Evolutionary conservation across 2,329 filamentous ascomycete genomes (phyloP), one percentile per base, ranked within the genome.

Genomic region (Tricladium varicosporioides): DNA sequence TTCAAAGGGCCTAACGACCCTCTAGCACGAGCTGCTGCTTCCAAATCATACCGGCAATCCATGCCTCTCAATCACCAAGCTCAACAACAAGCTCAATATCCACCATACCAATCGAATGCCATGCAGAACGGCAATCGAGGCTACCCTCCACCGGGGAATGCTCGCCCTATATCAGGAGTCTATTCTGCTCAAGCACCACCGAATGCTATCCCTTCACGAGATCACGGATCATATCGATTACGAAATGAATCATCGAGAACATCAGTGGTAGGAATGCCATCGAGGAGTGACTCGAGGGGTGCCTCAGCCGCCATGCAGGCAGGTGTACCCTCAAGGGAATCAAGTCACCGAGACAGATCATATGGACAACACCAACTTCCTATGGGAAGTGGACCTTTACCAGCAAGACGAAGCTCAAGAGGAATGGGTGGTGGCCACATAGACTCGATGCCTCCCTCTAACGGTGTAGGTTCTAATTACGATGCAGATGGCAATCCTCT

Each of bases 391-490:
- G 84, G 82, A 5, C 83, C 86, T 13, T 72, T 88, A 58, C 90
- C 91, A 46, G 88, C 89, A 44, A 84, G 92, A 65, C 83, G 88
- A 69, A 88, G 86, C 67, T 96, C 92, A 10, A 84, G 86, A 70
- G 85, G 88, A 46, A 82, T 88, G 72, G 82, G 80, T 42, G 80
- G 83, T 60, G 81, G 81, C 22, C 81, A 81, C 63, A 72, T 71
- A 45, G 70, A 76, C 51, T 32, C 54, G 19, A 46, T 48, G 43
- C 56, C 61, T 63, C 60, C 63, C 59, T 63, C 60, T 42, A 71
- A 64, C 53, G 70, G 65, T 5, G 53, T 68, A 13, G 57, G 72
- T 7, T 70, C 74, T 3, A 75, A 80, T 5, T 85, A 86, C 68
- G 76, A 74, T 22, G 64, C 80, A 42, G 84, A 87, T 63, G 81